Conservation (phyloP, 164 flowering plant species). For the Annona squamosa region DNA sequence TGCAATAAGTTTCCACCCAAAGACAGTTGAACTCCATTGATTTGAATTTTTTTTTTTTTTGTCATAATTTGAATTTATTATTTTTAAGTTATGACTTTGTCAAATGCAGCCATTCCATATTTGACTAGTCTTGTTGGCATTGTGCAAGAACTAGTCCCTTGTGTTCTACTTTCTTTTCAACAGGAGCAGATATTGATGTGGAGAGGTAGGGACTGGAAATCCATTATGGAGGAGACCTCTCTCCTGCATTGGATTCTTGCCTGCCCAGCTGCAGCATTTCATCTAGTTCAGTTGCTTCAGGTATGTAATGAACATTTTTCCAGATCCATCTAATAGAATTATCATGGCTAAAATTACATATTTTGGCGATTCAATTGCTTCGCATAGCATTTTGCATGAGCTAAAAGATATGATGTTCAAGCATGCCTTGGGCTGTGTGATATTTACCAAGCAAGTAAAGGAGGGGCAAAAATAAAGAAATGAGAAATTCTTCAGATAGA, state of each 20-base stretch:
- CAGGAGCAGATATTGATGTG: conserved; percentile 88
- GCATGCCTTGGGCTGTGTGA: too few species aligned
- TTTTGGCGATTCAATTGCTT: not conserved
- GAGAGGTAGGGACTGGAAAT: conserved; percentile 86
- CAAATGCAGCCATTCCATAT: not conserved
- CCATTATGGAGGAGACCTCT: conserved; percentile 36
- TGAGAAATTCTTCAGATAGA: too few species aligned
- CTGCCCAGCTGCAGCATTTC: conserved; percentile 11
- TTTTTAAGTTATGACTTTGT: not conserved
- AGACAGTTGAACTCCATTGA: too few species aligned
- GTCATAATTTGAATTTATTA: too few species aligned
- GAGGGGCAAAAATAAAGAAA: too few species aligned
- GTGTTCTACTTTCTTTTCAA: conserved; percentile 83
- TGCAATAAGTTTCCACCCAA: not conserved
- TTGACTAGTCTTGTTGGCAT: conserved; percentile 1
- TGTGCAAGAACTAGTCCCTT: conserved; percentile 89
- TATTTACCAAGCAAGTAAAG: too few species aligned
- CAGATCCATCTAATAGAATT: not conserved
- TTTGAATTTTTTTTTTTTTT: too few species aligned
- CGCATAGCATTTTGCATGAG: not conserved
- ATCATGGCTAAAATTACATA: conserved; percentile 2
- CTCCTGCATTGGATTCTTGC: conserved; percentile 5
- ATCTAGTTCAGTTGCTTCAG: conserved; percentile 25
- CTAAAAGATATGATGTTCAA: too few species aligned
- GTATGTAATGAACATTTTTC: conserved; percentile 21